These are phyloP conservation scores for Marasmius oreades DNA, from an alignment of 1,284 basidiomycete species.

Conservation along the genomic window DNA sequence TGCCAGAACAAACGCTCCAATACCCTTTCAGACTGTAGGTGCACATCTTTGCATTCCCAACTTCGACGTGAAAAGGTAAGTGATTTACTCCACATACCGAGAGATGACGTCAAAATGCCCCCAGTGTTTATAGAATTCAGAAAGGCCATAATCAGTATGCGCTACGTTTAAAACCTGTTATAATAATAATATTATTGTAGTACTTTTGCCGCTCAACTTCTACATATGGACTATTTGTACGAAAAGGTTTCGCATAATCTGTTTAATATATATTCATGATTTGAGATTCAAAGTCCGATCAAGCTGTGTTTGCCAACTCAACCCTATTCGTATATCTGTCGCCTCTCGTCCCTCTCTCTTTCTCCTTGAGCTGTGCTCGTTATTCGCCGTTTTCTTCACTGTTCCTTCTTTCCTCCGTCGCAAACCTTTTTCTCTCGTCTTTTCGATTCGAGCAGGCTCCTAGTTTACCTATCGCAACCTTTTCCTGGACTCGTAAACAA, in stretches of 20 bases:
- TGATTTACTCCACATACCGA: too few relatives aligned
- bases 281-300: slow-evolving; percentile 3
- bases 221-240: not conserved
- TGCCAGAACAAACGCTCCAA: too few relatives aligned
- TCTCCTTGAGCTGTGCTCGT: slow-evolving; percentile 55
- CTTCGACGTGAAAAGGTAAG: too few relatives aligned
- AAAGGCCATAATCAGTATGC: too few relatives aligned
- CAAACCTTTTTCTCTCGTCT: slow-evolving; percentile 16
- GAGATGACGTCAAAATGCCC: too few relatives aligned
- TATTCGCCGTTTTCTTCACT: slow-evolving; percentile 23
- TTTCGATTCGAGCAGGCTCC: slow-evolving; percentile 25
- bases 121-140: too few relatives aligned
- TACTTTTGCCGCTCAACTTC: too few relatives aligned
- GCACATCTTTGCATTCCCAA: too few relatives aligned
- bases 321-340: slow-evolving; percentile 4
- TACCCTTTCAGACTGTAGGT: too few relatives aligned
- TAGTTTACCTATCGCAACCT: slow-evolving; percentile 10
- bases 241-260: not conserved
- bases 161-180: too few relatives aligned
- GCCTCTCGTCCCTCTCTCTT: slow-evolving; percentile 21
- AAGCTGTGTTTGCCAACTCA: not conserved
- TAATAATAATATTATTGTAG: too few relatives aligned
- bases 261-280: not conserved
- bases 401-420: slow-evolving; percentile 16
- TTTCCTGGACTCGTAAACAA: slow-evolving; percentile 30